These are phyloP conservation scores for Talaromyces nanjingensis DNA, from an alignment of 495 filamentous ascomycete genomes.

Conservation along the genomic window DNA sequence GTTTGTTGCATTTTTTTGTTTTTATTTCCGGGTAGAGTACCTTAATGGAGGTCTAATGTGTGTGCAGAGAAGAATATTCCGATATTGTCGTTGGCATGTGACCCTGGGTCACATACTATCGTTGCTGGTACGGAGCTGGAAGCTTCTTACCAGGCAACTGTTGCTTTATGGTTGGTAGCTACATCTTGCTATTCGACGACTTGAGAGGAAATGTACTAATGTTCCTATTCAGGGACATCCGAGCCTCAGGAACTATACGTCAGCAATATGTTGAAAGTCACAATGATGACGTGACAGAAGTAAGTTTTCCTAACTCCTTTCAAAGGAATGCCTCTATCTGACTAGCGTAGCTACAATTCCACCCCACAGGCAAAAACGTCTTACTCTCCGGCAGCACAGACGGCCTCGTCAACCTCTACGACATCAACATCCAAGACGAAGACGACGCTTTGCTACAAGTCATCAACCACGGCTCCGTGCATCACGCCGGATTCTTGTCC, in stretches of 20 bases:
- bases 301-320: conserved; percentile 18
- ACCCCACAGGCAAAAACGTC: conserved; percentile 53
- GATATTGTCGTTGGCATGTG: conserved; percentile 64
- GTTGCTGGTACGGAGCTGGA: conserved; percentile 75
- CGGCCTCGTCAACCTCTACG: conserved; percentile 79
- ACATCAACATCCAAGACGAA: conserved; percentile 67
- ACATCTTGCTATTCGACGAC: neutral
- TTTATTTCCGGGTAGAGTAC: conserved; percentile 5
- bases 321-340: neutral
- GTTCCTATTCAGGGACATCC: conserved; percentile 54
- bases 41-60: neutral
- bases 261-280: conserved; percentile 77
- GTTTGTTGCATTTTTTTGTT: conserved; percentile 12
- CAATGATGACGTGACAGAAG: conserved; percentile 86
- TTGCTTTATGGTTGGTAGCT: conserved; percentile 61
- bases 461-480: conserved; percentile 83
- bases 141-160: conserved; percentile 63
- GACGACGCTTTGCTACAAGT: conserved; percentile 82
- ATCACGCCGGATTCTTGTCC: conserved; percentile 74
- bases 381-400: conserved; percentile 89
- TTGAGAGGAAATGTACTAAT: conserved; percentile 24
- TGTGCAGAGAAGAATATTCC: conserved; percentile 38
- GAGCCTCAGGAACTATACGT: conserved; percentile 45
- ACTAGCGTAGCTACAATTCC: conserved; percentile 55
- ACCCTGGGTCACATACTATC: conserved; percentile 48